A percentile compares a stretch with the other conserved stretches of the same genome.
These are phyloP conservation scores for Daldinia sp. DNA, from an alignment of 2,329 filamentous ascomycete genomes.

Conservation along the genomic window DNA sequence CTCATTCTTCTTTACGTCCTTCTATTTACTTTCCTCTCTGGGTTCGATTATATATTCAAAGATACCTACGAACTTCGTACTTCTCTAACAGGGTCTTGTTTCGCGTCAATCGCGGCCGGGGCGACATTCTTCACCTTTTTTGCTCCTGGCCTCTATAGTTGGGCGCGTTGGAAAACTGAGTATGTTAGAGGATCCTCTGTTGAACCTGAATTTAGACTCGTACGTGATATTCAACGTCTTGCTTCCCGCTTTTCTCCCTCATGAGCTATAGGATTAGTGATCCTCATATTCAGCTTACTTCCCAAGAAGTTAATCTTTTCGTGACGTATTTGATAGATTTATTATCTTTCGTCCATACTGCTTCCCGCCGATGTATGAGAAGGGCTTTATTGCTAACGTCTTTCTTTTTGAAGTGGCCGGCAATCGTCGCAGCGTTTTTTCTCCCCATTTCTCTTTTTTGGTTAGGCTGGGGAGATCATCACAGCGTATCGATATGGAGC, in stretches of 20 bases:
- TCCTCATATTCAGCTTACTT: too few species aligned
- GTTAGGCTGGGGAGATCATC: constrained; percentile 63
- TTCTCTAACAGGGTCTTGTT: constrained; percentile 56
- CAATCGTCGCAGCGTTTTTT: constrained; percentile 42
- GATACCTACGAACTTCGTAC: constrained; percentile 56
- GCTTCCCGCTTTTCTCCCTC: background rate
- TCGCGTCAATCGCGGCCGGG: constrained; percentile 53
- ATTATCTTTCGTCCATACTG: too few species aligned
- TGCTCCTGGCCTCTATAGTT: constrained; percentile 56
- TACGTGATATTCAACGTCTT: background rate
- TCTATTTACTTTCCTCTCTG: constrained; percentile 57
- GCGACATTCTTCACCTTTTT: constrained; percentile 51
- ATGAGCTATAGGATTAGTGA: background rate
- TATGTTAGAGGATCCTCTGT: constrained; percentile 49
- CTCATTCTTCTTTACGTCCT: constrained; percentile 57
- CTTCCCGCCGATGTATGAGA: too few species aligned
- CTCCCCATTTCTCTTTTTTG: constrained; percentile 64
- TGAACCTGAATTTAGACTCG: constrained; percentile 62
- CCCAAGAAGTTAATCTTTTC: background rate
- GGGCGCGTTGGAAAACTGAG: constrained; percentile 53
- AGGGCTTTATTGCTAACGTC: background rate
- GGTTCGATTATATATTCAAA: constrained; percentile 60
- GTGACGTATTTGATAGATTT: background rate
- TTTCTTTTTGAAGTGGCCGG: constrained; percentile 49
- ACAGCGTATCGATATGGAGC: constrained; percentile 24